A percentile compares a stretch with the other conserved stretches of the same genome.
These are phyloP conservation scores for Ustilago tritici DNA, from an alignment of 1,284 basidiomycete genomes.

Conservation along the genomic window DNA sequence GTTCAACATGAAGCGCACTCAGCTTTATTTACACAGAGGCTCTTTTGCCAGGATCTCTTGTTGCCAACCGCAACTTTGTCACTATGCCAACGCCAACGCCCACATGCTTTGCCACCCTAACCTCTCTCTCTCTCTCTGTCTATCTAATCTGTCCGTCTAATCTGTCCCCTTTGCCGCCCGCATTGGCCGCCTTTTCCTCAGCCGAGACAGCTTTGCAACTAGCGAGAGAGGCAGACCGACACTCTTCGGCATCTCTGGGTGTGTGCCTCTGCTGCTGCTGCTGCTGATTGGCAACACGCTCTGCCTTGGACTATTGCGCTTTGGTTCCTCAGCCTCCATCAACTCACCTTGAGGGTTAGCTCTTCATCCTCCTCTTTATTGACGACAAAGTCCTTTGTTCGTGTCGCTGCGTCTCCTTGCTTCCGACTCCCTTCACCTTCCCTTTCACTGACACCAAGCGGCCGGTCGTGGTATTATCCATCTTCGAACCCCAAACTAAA, in stretches of 20 bases:
- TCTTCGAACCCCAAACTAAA: no score
- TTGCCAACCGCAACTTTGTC: not conserved
- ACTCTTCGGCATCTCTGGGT: not conserved
- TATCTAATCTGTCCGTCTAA: not conserved
- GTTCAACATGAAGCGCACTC: not conserved
- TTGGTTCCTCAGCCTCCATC: not conserved
- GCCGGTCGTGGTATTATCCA: no score
- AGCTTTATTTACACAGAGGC: not conserved
- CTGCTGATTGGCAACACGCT: conserved; percentile 13
- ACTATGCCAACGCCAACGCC: not conserved
- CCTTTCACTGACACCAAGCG: not conserved
- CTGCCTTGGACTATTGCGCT: not conserved
- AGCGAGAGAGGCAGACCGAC: not conserved
- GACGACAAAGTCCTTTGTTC: not conserved
- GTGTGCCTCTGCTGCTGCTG: not conserved
- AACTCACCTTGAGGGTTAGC: not conserved
- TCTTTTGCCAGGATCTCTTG: conserved; percentile 5
- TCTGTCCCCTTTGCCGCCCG: not conserved
- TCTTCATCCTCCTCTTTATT: not conserved
- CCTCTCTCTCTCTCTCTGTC: not conserved
- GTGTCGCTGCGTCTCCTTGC: not conserved
- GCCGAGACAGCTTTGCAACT: not conserved
- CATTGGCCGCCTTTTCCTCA: conserved; percentile 3
- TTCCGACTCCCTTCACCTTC: not conserved
- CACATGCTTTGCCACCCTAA: not conserved